Evolutionary conservation across 306 rosid species (phyloP).

Genomic region (Dalbergia cochinchinensis): DNA sequence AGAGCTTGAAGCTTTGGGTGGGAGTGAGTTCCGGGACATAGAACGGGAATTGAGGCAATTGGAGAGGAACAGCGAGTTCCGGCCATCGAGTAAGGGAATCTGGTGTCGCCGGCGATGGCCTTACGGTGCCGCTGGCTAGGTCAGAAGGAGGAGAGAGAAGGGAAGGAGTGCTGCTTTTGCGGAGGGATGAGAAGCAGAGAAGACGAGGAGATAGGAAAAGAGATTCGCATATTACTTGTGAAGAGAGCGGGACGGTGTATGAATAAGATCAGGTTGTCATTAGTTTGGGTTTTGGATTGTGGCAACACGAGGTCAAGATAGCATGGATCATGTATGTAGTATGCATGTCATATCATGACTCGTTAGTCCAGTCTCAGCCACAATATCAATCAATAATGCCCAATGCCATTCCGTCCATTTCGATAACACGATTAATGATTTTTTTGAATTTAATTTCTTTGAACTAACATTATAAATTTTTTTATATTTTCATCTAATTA

Average conservation of each 20-base stretch:
- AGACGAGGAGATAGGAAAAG: constrained; percentile 38
- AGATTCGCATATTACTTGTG: background rate
- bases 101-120: constrained; percentile 50
- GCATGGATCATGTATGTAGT: background rate
- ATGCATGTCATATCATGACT: background rate
- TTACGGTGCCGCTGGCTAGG: constrained; percentile 37
- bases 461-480: too few relatives aligned
- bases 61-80: constrained; percentile 35
- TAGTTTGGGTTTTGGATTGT: background rate
- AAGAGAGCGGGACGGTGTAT: background rate
- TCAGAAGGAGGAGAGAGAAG: background rate
- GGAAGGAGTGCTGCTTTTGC: background rate
- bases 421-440: too few relatives aligned
- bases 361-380: background rate
- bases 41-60: constrained; percentile 53
- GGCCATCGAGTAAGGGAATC: constrained; percentile 42
- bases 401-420: too few relatives aligned
- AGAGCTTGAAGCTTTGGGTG: constrained; percentile 13
- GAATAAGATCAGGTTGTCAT: background rate
- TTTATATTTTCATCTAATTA: too few relatives aligned
- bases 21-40: constrained; percentile 26
- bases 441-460: too few relatives aligned
- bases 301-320: background rate
- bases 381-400: background rate
- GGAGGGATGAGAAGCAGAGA: background rate